Evolutionary conservation across 164 flowering plant genomes (phyloP).

Genomic region (Litsea cubeba): DNA sequence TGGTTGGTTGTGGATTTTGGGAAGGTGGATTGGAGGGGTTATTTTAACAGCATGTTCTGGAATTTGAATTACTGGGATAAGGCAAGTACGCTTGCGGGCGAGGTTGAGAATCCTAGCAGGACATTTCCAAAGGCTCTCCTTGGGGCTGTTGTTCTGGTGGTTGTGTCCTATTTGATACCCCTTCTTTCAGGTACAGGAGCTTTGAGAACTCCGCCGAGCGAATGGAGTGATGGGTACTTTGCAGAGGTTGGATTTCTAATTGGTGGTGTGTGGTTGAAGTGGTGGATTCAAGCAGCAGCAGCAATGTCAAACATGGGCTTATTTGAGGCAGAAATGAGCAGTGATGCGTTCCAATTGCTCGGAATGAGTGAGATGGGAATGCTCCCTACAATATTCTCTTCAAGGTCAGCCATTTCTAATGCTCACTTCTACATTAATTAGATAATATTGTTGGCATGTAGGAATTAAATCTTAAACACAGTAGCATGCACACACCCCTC

Average conservation of each 20-base stretch:
- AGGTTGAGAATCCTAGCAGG: slow-evolving; percentile 60
- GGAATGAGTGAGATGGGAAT: slow-evolving; percentile 98
- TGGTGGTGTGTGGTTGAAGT: slow-evolving; percentile 80
- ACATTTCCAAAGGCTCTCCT: slow-evolving; percentile 77
- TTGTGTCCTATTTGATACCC: slow-evolving; percentile 68
- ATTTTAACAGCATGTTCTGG: slow-evolving; percentile 88
- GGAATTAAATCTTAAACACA: neutral
- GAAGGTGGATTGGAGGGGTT: slow-evolving; percentile 75
- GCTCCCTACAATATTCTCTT: slow-evolving; percentile 68
- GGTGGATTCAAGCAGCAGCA: slow-evolving; percentile 91
- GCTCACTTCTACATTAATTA: neutral
- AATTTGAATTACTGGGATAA: slow-evolving; percentile 94
- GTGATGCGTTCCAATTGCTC: slow-evolving; percentile 78
- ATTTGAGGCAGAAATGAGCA: slow-evolving; percentile 93
- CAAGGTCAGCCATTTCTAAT: slow-evolving; percentile 37
- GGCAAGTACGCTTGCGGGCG: slow-evolving; percentile 86
- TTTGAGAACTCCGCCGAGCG: slow-evolving; percentile 31
- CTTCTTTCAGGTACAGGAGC: slow-evolving; percentile 91
- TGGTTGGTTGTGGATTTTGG: slow-evolving; percentile 63
- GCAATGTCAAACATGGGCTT: slow-evolving; percentile 90
- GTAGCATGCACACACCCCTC: neutral
- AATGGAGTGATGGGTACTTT: slow-evolving; percentile 92
- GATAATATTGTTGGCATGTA: neutral
- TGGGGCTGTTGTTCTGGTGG: slow-evolving; percentile 72
- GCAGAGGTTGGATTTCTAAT: slow-evolving; percentile 82